phyloP scores from a whole-genome alignment of 1,284 basidiomycete genomes.

The Clitocybe nebularis region DNA sequence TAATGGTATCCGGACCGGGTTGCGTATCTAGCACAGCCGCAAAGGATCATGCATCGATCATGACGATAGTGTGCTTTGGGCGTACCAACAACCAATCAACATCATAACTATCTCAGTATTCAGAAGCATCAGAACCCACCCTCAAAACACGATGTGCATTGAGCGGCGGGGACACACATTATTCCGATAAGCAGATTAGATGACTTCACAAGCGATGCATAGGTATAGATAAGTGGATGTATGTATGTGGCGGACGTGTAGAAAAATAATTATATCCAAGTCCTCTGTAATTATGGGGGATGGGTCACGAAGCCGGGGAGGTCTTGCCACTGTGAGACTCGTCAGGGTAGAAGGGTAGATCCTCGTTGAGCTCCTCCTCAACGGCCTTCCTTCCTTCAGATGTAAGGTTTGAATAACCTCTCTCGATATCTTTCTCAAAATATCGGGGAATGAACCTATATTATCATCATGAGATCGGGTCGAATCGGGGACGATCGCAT shows the following conservation, averaged over 20 bases:
- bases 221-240: constrained; percentile 4
- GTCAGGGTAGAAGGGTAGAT: constrained; percentile 6
- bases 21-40: no score
- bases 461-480: not conserved
- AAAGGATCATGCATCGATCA: no score
- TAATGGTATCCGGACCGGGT: no score
- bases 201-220: constrained; percentile 3
- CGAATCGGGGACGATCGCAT: not conserved
- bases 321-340: constrained; percentile 2
- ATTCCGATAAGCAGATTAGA: no score
- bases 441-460: constrained; percentile 76
- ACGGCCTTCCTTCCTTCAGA: constrained; percentile 65
- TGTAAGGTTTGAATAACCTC: constrained; percentile 76
- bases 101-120: no score
- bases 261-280: constrained; percentile 1
- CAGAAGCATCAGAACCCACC: no score
- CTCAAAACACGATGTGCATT: no score
- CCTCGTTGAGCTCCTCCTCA: constrained; percentile 36
- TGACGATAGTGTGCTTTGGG: no score
- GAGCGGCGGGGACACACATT: no score
- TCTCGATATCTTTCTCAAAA: constrained; percentile 71
- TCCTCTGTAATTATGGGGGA: not conserved
- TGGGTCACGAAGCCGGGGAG: not conserved
- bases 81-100: no score
- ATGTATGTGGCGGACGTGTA: constrained; percentile 1